A percentile compares a stretch with the other conserved stretches of the same genome.
Evolutionary conservation across 768 basidiomycete species (phyloP).

Genomic region (Postia placenta): DNA sequence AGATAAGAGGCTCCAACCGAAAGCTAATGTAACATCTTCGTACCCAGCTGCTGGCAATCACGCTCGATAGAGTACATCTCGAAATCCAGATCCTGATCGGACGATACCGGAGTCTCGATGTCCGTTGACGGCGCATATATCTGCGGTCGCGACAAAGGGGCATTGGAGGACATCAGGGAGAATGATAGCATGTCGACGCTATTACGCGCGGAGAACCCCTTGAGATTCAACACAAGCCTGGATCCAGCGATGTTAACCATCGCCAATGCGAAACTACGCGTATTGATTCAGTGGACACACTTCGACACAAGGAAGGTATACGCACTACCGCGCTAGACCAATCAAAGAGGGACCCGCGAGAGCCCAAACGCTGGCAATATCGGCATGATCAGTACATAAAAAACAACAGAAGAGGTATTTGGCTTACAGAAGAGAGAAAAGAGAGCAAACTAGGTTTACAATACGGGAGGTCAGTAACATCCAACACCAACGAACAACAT

Average conservation of each 20-base stretch:
- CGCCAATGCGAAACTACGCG: slow-evolving; percentile 20
- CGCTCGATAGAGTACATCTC: slow-evolving; percentile 23
- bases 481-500: background rate
- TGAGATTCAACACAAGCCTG: slow-evolving; percentile 23
- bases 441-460: slow-evolving; percentile 15
- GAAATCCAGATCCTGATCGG: slow-evolving; percentile 11
- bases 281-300: background rate
- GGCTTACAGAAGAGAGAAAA: slow-evolving; percentile 20
- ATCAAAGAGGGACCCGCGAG: slow-evolving; percentile 19
- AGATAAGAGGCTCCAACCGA: background rate
- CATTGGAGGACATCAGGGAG: background rate
- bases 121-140: background rate
- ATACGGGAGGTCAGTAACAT: background rate
- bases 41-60: slow-evolving; percentile 21
- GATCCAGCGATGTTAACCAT: slow-evolving; percentile 23
- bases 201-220: slow-evolving; percentile 13
- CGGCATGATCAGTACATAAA: background rate
- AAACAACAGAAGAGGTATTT: background rate
- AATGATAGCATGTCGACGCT: slow-evolving; percentile 3
- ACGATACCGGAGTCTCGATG: background rate
- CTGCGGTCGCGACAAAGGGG: background rate
- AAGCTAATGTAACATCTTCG: slow-evolving; percentile 6
- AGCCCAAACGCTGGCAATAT: slow-evolving; percentile 25
- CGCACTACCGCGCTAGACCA: slow-evolving; percentile 24
- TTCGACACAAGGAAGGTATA: background rate